Conservation (phyloP, 305 asterid species). For the Solanum chacoense region DNA sequence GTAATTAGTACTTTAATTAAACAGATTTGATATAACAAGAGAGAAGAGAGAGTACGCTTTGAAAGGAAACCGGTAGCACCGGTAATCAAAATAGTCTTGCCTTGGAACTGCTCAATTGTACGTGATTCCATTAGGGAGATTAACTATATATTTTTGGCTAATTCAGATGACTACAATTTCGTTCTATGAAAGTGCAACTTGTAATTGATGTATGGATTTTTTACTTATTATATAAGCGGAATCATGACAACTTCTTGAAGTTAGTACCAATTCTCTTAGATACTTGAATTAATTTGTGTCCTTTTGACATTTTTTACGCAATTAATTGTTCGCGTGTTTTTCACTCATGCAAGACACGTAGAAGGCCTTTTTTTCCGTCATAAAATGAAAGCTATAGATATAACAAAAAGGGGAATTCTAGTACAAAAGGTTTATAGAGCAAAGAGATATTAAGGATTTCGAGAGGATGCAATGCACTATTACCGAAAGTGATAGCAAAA, state of each 20-base stretch:
- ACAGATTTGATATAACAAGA: neutral
- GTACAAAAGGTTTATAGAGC: too few relatives aligned
- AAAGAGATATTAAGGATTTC: too few relatives aligned
- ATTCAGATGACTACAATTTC: neutral
- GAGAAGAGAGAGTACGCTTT: neutral
- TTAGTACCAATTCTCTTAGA: neutral
- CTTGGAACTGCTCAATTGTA: neutral
- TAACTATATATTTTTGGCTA: neutral
- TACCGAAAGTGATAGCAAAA: too few relatives aligned
- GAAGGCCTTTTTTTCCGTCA: too few relatives aligned
- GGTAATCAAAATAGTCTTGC: neutral
- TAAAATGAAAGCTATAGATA: too few relatives aligned
- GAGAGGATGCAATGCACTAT: neutral
- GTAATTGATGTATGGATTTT: neutral
- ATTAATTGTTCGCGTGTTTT: too few relatives aligned
- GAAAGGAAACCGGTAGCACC: neutral
- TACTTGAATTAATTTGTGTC: too few relatives aligned
- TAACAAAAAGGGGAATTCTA: too few relatives aligned
- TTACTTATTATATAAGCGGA: too few relatives aligned
- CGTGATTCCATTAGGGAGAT: neutral
- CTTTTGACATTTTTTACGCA: too few relatives aligned
- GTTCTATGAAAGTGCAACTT: neutral
- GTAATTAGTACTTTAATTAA: conserved; percentile 11
- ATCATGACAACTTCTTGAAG: neutral
- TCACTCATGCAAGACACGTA: too few relatives aligned